Percentiles rank a stretch among this genome's conserved stretches.
These are phyloP conservation scores for Cercospora sesami DNA, from an alignment of 2,329 filamentous ascomycete species.

Conservation along the genomic window DNA sequence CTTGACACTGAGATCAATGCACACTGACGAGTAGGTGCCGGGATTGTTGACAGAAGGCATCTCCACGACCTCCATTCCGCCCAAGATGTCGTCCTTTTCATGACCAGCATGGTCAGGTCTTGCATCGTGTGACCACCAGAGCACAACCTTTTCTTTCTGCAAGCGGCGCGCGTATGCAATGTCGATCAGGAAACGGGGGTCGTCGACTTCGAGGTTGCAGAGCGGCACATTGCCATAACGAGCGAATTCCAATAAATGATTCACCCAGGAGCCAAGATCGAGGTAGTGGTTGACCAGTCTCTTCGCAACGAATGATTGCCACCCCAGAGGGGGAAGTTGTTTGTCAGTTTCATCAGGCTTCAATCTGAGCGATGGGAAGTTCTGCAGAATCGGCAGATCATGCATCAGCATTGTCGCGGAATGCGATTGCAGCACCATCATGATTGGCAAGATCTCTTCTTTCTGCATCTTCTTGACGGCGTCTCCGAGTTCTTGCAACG, in stretches of 20 bases:
- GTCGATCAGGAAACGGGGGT: slow-evolving; percentile 92
- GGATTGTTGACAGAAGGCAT: slow-evolving; percentile 94
- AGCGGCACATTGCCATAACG: slow-evolving; percentile 91
- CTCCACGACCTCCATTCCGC: slow-evolving; percentile 74
- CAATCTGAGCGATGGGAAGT: slow-evolving; percentile 79
- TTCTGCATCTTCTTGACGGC: slow-evolving; percentile 85
- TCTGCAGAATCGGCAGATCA: slow-evolving; percentile 78
- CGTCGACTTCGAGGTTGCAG: slow-evolving; percentile 92
- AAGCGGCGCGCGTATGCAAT: slow-evolving; percentile 88
- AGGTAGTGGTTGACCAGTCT: slow-evolving; percentile 87
- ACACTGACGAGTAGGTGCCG: slow-evolving; percentile 92
- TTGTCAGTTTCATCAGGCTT: slow-evolving; percentile 81
- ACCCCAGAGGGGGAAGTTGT: slow-evolving; percentile 84
- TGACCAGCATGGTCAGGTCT: slow-evolving; percentile 94
- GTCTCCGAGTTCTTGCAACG: slow-evolving; percentile 83
- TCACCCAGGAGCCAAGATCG: slow-evolving; percentile 86
- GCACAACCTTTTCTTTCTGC: slow-evolving; percentile 85
- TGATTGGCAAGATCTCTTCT: slow-evolving; percentile 75
- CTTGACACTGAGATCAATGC: slow-evolving; percentile 89
- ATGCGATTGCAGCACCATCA: slow-evolving; percentile 89
- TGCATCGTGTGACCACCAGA: slow-evolving; percentile 92
- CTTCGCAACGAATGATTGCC: slow-evolving; percentile 86
- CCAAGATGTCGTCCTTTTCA: slow-evolving; percentile 85
- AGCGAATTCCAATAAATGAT: slow-evolving; percentile 82
- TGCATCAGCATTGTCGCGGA: slow-evolving; percentile 78